Evolutionary conservation across 805 yeast species (phyloP).

Genomic region (Jamesozyma spencerorum): DNA sequence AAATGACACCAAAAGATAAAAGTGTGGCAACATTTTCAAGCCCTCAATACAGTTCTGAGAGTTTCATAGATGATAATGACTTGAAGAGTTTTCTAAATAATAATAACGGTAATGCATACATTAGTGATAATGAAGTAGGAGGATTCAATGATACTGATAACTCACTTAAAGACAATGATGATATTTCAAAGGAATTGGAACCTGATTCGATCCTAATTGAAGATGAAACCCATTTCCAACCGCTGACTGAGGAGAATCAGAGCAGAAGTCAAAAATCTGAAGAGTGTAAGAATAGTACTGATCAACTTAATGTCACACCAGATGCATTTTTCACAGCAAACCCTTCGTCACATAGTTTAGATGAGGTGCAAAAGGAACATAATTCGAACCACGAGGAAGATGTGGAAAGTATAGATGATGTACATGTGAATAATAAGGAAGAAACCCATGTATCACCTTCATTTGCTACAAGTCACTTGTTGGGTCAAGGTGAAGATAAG

Average conservation of each 20-base stretch:
- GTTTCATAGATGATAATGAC: neutral
- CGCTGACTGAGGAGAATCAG: too few relatives aligned
- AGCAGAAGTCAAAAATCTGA: neutral
- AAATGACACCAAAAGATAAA: slow-evolving; percentile 20
- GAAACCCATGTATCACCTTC: too few relatives aligned
- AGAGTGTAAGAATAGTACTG: neutral
- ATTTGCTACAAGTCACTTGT: too few relatives aligned
- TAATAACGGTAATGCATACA: neutral
- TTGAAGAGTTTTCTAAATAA: neutral
- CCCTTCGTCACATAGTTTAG: too few relatives aligned
- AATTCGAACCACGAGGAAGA: too few relatives aligned
- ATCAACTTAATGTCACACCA: neutral
- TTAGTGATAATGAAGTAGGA: neutral
- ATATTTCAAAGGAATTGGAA: neutral
- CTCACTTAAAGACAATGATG: neutral
- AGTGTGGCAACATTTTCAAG: too few relatives aligned
- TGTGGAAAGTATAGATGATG: too few relatives aligned
- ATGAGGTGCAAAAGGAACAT: too few relatives aligned
- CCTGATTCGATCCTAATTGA: too few relatives aligned
- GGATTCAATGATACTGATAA: neutral
- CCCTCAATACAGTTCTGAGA: neutral
- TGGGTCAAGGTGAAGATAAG: too few relatives aligned
- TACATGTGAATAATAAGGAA: too few relatives aligned
- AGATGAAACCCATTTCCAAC: too few relatives aligned
- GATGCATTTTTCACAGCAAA: neutral